Base-by-base conservation (phyloP, 208 protist species). In the Crithidia thermophila region DNA sequence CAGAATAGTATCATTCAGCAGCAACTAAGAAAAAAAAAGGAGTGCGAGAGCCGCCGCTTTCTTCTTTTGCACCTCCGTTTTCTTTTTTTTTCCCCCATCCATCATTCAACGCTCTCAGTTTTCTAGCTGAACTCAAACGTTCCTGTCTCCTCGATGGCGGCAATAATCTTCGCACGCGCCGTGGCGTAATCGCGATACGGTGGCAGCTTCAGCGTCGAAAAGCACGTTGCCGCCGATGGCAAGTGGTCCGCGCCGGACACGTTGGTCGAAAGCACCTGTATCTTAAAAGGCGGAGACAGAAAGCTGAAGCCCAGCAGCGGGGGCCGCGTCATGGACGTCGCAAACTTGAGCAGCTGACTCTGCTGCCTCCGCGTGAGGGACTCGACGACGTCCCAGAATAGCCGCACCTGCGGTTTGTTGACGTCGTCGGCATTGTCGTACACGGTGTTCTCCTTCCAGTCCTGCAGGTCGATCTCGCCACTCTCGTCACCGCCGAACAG, bases 301-400 rank as follows among this genome's bases (percentile, higher is more conserved):
- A 93, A 93, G 40, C 79, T 71, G 69, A 98, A 98, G 40, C 97
- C 97, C 5, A 98, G 84, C 21, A 98, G 77, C 31, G 97, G 97
- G 0, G 95, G 84, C 10, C 88, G 83, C 31, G 85, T 78, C 80
- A 87, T 86, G 13, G 85, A 92, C 5, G 93, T 98, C 27, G 65
- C 72, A 75, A 98, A 98, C 69, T 94, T 87, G 14, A 98, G 82
- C 31, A 98, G 61, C 61, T 84, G 67, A 27, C 81, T 80, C 55
- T 87, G 87, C 81, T 96, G 85, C 79, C 84, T 69, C 6, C 62
- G 49, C 4, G 71, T 84, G 50, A 97, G 74, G 40, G 72, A 81
- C 63, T 84, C 75, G 25, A 98, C 90, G 23, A 98, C 91, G 5
- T 87, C 46, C 94, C 96, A 98, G 79, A 98, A 97, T 16, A 88